These are phyloP conservation scores for Allomyces arbusculus DNA, from an alignment of 192 early-diverging fungal species.

Conservation along the genomic window DNA sequence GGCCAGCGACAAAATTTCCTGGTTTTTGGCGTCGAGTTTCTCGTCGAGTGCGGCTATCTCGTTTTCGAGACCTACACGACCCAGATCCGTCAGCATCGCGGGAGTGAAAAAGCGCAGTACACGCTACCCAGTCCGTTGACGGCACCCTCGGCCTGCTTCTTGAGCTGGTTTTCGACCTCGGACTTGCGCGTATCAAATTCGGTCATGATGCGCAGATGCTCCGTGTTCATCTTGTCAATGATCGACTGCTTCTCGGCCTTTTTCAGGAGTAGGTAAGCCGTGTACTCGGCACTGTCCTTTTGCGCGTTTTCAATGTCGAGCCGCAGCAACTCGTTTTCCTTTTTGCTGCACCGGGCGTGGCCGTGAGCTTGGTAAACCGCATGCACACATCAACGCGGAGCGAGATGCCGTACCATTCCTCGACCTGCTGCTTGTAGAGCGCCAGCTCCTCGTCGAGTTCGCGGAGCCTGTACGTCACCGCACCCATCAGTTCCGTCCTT, in stretches of 20 bases:
- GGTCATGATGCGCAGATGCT: not conserved
- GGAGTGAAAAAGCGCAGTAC: not conserved
- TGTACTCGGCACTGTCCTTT: not conserved
- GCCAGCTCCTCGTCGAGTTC: not conserved
- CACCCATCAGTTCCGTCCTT: too few relatives aligned
- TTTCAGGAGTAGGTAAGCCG: not conserved
- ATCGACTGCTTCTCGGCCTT: not conserved
- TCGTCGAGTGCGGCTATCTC: not conserved
- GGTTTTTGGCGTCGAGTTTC: not conserved
- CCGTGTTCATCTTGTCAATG: not conserved
- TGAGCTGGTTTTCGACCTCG: not conserved
- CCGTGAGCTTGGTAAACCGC: too few relatives aligned
- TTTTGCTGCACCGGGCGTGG: not conserved
- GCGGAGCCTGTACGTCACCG: not conserved
- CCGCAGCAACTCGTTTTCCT: not conserved
- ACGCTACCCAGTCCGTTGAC: not conserved
- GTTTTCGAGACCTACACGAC: not conserved
- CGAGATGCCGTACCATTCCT: not conserved
- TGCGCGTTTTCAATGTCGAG: not conserved
- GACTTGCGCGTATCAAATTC: not conserved
- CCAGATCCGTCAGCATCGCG: not conserved
- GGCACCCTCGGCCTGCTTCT: not conserved
- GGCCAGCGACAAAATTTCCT: not conserved
- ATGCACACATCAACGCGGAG: too few relatives aligned
- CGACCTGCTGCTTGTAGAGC: not conserved